Percentiles rank a stretch among this genome's conserved stretches.
Evolutionary conservation across 768 basidiomycete genomes (phyloP).

Genomic region (Calvatia gigantea): DNA sequence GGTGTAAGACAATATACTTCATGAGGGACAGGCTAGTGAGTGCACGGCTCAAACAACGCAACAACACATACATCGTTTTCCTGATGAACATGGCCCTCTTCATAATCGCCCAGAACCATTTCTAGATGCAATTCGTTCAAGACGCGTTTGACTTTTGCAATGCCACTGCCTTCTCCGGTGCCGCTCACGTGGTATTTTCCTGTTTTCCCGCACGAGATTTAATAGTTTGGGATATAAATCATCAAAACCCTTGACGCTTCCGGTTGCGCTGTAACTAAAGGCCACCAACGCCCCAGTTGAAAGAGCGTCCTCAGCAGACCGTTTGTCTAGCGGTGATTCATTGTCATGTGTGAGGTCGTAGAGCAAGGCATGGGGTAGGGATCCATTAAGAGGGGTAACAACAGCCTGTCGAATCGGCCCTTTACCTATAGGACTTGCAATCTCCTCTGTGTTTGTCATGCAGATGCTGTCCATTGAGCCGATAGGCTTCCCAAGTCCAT

Average conservation of each 20-base stretch:
- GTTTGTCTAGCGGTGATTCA: constrained; percentile 85
- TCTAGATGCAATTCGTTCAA: constrained; percentile 88
- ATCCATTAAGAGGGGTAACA: constrained; percentile 81
- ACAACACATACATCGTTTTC: constrained; percentile 79
- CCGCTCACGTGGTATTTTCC: constrained; percentile 72
- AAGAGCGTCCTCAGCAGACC: constrained; percentile 93
- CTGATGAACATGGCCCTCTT: constrained; percentile 95
- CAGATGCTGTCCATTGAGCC: constrained; percentile 95
- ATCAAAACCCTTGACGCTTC: constrained; percentile 96
- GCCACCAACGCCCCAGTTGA: constrained; percentile 90
- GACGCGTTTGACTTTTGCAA: constrained; percentile 59
- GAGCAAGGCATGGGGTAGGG: constrained; percentile 86
- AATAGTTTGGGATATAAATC: constrained; percentile 95
- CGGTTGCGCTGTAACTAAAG: constrained; percentile 85
- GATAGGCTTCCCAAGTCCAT: constrained; percentile 91
- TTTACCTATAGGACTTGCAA: constrained; percentile 79
- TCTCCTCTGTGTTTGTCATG: constrained; percentile 69
- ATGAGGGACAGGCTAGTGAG: background rate
- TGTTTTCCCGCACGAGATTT: constrained; percentile 81
- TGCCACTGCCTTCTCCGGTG: constrained; percentile 52
- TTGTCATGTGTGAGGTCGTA: constrained; percentile 99
- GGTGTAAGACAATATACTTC: constrained; percentile 91
- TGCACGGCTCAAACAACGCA: background rate
- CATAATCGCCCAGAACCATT: constrained; percentile 83
- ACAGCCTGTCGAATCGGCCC: constrained; percentile 72